phyloP scores from a whole-genome alignment of 1,139 yeast species.

The Keqinozyma sinolaborantium region DNA sequence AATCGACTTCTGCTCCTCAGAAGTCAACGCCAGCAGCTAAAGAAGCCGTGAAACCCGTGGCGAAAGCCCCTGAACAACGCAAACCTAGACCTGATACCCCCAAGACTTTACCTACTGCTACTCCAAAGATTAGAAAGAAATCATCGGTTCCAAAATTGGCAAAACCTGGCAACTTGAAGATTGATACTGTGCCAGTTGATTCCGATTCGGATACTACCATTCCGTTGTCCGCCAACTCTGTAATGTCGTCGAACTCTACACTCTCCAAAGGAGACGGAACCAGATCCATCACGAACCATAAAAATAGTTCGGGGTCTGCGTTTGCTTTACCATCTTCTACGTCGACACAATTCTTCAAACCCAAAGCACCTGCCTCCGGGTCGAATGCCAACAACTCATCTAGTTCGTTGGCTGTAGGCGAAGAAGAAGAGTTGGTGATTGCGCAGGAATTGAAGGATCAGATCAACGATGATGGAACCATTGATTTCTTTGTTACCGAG shows the following conservation, averaged over 20 bases:
- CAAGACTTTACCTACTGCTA: conserved; percentile 4
- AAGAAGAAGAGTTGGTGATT: conserved; percentile 21
- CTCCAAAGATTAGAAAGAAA: conserved; percentile 2
- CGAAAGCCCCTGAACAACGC: neutral
- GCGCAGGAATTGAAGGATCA: conserved; percentile 35
- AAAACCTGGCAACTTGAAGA: conserved; percentile 11
- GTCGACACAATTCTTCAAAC: conserved; percentile 39
- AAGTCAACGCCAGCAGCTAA: neutral
- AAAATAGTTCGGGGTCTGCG: conserved; percentile 28
- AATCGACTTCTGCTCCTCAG: conserved; percentile 2
- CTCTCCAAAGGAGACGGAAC: conserved; percentile 7
- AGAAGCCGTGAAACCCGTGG: neutral
- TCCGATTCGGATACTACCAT: conserved; percentile 14
- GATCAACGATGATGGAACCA: conserved; percentile 37
- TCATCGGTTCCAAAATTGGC: too few species aligned
- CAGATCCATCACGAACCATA: conserved; percentile 14
- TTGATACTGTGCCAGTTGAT: conserved; percentile 10
- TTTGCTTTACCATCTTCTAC: conserved; percentile 48
- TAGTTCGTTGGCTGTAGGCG: conserved; percentile 3
- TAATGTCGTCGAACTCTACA: conserved; percentile 9
- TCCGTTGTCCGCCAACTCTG: conserved; percentile 13
- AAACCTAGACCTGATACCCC: too few species aligned
- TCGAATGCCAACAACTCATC: conserved; percentile 3
- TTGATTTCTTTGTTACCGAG: conserved; percentile 38
- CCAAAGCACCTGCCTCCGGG: conserved; percentile 10